These are phyloP conservation scores for Kingdonia uniflora DNA, from an alignment of 164 flowering plant genomes.

Conservation along the genomic window DNA sequence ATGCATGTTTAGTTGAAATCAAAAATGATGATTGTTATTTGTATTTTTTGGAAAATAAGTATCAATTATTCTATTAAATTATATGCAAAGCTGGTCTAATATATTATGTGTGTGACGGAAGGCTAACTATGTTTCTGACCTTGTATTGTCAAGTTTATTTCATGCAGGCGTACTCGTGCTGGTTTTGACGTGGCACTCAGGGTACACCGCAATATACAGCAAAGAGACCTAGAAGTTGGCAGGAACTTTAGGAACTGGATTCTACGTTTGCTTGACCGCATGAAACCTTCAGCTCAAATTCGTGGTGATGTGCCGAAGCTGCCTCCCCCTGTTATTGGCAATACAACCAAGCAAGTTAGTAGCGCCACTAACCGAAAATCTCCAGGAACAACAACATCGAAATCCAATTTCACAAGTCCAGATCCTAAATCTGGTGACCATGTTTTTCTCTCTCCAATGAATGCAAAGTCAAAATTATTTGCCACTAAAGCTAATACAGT, in stretches of 20 bases:
- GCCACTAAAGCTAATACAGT: conserved; percentile 47
- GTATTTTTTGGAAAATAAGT: too few relatives aligned
- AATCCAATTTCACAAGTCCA: conserved; percentile 8
- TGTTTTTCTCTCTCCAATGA: conserved; percentile 27
- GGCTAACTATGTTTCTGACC: not conserved
- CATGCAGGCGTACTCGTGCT: conserved; percentile 54
- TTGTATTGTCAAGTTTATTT: not conserved
- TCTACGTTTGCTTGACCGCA: conserved; percentile 63
- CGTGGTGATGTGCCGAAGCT: conserved; percentile 24
- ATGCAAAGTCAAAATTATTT: conserved; percentile 27
- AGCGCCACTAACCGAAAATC: conserved; percentile 17
- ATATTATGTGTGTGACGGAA: not conserved
- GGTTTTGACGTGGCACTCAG: conserved; percentile 61
- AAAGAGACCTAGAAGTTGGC: conserved; percentile 79
- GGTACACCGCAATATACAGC: conserved; percentile 61
- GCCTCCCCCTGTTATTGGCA: conserved; percentile 6
- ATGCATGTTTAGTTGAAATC: too few relatives aligned
- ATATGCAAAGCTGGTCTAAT: too few relatives aligned
- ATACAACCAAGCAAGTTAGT: conserved; percentile 21
- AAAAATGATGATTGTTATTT: too few relatives aligned
- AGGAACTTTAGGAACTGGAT: conserved; percentile 81
- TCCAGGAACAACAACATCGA: conserved; percentile 13
- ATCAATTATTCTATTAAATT: too few relatives aligned
- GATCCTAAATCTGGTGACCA: conserved; percentile 31
- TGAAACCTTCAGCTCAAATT: conserved; percentile 81